Evolutionary conservation across 148 eudicot species (phyloP).

Genomic region (Drosera capensis): DNA sequence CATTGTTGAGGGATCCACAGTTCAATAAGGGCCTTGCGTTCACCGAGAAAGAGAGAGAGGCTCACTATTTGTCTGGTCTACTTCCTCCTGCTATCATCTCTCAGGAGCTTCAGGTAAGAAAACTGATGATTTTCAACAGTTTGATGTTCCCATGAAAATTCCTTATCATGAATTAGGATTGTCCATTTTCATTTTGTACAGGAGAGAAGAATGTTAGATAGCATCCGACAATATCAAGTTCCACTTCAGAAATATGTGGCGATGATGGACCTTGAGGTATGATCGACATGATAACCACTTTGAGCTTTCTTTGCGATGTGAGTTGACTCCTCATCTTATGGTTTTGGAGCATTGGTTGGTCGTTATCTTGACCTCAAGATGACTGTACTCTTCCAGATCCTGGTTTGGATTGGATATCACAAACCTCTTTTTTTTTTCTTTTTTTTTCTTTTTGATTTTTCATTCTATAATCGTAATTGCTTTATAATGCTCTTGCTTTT

Average conservation of each 20-base stretch:
- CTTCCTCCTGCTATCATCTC: constrained; percentile 51
- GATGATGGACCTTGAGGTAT: constrained; percentile 87
- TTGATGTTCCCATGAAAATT: background rate
- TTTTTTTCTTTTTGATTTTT: too few relatives aligned
- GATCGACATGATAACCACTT: background rate
- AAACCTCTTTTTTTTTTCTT: too few relatives aligned
- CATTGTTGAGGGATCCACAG: constrained; percentile 73
- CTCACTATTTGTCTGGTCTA: constrained; percentile 81
- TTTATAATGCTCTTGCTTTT: too few relatives aligned
- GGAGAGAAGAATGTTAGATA: constrained; percentile 72
- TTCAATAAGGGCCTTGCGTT: constrained; percentile 88
- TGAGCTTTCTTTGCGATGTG: background rate
- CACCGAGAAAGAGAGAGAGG: constrained; percentile 73
- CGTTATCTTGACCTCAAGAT: background rate
- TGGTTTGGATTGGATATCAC: too few relatives aligned
- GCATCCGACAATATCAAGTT: constrained; percentile 64
- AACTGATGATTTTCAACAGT: background rate
- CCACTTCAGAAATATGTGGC: constrained; percentile 86
- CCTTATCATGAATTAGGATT: background rate
- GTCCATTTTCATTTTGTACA: constrained; percentile 10
- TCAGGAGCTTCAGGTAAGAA: constrained; percentile 73
- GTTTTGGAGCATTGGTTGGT: background rate
- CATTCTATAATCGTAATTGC: too few relatives aligned
- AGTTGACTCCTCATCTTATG: background rate
- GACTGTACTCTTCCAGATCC: too few relatives aligned